Base-by-base conservation (phyloP, 176 grass and related monocot species). In the Bolboschoenus planiculmis region DNA sequence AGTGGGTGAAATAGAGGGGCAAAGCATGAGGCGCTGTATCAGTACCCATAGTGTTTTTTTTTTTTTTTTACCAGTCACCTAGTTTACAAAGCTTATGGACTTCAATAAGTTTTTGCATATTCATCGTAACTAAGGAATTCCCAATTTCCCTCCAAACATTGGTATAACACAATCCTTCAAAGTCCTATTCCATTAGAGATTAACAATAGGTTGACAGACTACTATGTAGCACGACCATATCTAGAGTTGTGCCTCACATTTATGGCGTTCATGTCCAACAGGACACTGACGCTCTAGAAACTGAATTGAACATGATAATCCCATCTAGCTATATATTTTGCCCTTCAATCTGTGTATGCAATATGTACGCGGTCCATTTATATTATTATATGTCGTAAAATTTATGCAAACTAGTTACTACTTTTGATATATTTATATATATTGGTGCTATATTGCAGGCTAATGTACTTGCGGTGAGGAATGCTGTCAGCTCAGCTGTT, bases 401-500 rank as follows among this genome's bases (percentile, higher is more conserved):
- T 30, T 76, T 27, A 48, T 76, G 72, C n/a, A 76, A 51, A 76
- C 81, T 31, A 80, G 46, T 31, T 86, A 85, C 70, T 80, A 61
- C 53, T 75, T 60, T 21, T 81, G 63, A 83, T 84, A 85, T 88
- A 62, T 20, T 27, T 30, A 68, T 88, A 62, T 20, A 30, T 30
- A 68, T 57, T 77, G 48, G 70, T 90, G 1, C 26, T 59, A 84
- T 54, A 83, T 68, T 87, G 64, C 89, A 99, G 96, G 92, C 91
- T 44, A 87, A 95, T 86, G 82, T 95, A 87, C 84, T 91, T 86
- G 83, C 89, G 65, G 86, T 91, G 80, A 99, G 89, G 78, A 99
- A 95, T 81, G 96, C 92, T 87, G 82, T 99, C 72, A 95, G 86
- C 80, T 99, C 96, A 90, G 91, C 96, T 73, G 87, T 99, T 88